Percentiles rank a stretch among this genome's conserved stretches.
Evolutionary conservation across 2,329 filamentous ascomycete species (phyloP).

Genomic region (Pestalotiopsis sp.): DNA sequence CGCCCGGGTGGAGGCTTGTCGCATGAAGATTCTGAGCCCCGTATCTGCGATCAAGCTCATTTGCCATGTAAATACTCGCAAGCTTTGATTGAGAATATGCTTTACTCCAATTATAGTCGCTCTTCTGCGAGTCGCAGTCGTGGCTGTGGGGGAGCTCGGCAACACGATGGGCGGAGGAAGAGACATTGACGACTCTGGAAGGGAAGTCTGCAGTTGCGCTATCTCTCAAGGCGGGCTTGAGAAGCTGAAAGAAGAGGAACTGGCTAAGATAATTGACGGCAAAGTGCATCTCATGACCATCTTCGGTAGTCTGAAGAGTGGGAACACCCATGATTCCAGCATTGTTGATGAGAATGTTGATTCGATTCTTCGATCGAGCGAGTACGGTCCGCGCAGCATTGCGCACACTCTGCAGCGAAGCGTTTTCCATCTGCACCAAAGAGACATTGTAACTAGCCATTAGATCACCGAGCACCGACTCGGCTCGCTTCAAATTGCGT

Average conservation of each 20-base stretch:
- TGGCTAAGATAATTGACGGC: slow-evolving; percentile 21
- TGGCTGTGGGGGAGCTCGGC: slow-evolving; percentile 34
- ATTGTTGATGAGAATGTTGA: slow-evolving; percentile 9
- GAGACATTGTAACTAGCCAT: slow-evolving; percentile 14
- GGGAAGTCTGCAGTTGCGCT: slow-evolving; percentile 30
- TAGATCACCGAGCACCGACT: slow-evolving; percentile 6
- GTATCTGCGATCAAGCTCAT: slow-evolving; percentile 11
- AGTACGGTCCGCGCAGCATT: neutral
- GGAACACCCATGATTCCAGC: slow-evolving; percentile 20
- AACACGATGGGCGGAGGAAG: slow-evolving; percentile 42
- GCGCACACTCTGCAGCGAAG: neutral
- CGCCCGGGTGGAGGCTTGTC: slow-evolving; percentile 46
- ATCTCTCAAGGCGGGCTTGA: slow-evolving; percentile 17
- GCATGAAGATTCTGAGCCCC: neutral
- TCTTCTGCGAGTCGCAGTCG: slow-evolving; percentile 39
- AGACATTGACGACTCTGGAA: slow-evolving; percentile 47
- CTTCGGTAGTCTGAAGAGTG: slow-evolving; percentile 13
- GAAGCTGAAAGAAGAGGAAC: slow-evolving; percentile 22
- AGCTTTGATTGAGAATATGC: slow-evolving; percentile 54
- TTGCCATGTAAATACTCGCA: slow-evolving; percentile 42
- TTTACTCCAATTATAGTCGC: slow-evolving; percentile 36
- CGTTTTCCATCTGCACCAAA: slow-evolving; percentile 1
- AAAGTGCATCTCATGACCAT: slow-evolving; percentile 24
- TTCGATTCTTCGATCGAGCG: neutral
- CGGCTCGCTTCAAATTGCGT: slow-evolving; percentile 19